phyloP scores from a whole-genome alignment of 192 early-diverging fungal species.

The Backusella westeae region DNA sequence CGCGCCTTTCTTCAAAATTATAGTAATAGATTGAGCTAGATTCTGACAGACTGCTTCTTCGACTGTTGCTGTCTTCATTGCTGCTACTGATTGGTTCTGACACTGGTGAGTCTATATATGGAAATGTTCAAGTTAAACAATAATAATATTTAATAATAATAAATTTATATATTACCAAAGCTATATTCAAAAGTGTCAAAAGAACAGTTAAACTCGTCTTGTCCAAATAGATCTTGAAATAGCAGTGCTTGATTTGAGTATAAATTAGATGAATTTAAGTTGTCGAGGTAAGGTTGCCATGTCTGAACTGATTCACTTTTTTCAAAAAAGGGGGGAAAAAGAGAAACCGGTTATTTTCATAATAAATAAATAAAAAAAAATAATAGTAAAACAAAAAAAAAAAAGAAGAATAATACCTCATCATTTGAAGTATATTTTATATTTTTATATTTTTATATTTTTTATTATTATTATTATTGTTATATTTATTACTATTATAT shows the following conservation, averaged over 20 bases:
- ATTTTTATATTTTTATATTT: too few relatives aligned
- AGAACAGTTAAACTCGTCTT: constrained; percentile 1
- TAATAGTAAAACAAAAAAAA: not conserved
- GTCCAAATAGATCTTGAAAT: not conserved
- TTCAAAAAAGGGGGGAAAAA: not conserved
- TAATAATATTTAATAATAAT: not conserved
- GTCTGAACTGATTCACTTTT: constrained; percentile 5
- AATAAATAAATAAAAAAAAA: not conserved
- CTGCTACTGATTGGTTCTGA: not conserved
- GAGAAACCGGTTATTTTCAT: not conserved
- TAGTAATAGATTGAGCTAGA: not conserved
- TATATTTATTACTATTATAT: not conserved
- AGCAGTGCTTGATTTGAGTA: not conserved
- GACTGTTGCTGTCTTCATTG: not conserved
- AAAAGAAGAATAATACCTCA: not conserved
- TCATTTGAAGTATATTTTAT: not conserved
- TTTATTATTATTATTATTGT: not conserved
- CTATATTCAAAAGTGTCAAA: constrained; percentile 1
- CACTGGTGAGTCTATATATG: not conserved
- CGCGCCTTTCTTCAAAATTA: not conserved
- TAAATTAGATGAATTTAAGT: not conserved
- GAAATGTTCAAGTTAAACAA: not conserved
- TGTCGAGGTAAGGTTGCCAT: not conserved
- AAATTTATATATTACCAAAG: not conserved
- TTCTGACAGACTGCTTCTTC: not conserved